These are phyloP conservation scores for Malania oleifera DNA, from an alignment of 164 flowering plant genomes.

Conservation along the genomic window DNA sequence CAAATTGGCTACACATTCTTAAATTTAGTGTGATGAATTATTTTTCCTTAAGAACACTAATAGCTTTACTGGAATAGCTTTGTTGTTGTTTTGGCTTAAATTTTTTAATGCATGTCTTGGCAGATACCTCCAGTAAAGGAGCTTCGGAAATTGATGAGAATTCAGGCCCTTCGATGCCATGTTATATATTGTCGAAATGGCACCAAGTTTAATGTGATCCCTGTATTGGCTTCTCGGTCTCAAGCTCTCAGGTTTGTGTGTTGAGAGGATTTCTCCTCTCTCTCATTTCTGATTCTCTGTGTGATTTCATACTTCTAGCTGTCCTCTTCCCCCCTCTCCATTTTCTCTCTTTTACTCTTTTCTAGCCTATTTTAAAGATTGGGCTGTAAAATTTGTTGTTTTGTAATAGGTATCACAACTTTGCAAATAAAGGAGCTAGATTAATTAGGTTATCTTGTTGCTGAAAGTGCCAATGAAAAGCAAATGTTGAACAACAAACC, in stretches of 20 bases:
- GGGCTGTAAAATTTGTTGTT: too few relatives aligned
- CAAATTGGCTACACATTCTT: too few relatives aligned
- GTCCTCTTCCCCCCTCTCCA: neutral
- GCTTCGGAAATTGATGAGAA: conserved; percentile 70
- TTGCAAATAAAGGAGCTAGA: too few relatives aligned
- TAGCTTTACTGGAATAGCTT: too few relatives aligned
- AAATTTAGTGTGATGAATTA: too few relatives aligned
- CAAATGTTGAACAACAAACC: too few relatives aligned
- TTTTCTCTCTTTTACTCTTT: too few relatives aligned
- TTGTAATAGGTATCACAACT: too few relatives aligned
- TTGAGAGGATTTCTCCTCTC: neutral
- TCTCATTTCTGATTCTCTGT: neutral
- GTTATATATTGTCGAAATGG: conserved; percentile 68
- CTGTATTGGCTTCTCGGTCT: conserved; percentile 90
- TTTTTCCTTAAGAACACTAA: too few relatives aligned
- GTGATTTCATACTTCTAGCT: neutral
- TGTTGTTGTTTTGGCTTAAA: conserved; percentile 3
- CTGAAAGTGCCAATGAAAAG: too few relatives aligned
- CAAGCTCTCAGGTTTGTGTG: conserved; percentile 81
- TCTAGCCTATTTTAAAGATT: too few relatives aligned
- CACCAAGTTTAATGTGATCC: conserved; percentile 69
- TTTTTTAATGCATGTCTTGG: conserved; percentile 4
- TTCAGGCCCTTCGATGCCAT: conserved; percentile 91
- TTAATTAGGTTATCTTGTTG: too few relatives aligned
- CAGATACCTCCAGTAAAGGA: conserved; percentile 85